Percentiles rank a stretch among this genome's conserved stretches.
Conservation (phyloP, 139 green algal genomes). For the Chlorella sp. region DNA sequence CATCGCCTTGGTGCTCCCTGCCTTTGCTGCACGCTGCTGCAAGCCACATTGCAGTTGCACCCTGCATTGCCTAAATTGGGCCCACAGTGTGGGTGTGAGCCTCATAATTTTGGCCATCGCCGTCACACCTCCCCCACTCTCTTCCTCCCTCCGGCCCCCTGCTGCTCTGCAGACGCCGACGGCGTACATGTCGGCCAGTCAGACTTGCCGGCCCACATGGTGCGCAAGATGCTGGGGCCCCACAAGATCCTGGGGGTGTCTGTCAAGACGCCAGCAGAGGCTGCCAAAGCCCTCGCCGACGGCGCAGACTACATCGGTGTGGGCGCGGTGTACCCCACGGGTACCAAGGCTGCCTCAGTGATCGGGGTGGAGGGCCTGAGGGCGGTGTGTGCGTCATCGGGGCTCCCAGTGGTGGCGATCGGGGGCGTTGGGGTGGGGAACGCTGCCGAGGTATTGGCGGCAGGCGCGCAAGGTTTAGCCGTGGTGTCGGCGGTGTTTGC, state of each 20-base stretch:
- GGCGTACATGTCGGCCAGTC: conserved; percentile 84
- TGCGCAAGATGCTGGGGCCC: conserved; percentile 46
- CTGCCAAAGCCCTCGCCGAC: conserved; percentile 25
- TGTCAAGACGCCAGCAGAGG: conserved; percentile 61
- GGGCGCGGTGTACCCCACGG: conserved; percentile 60
- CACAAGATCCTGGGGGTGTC: conserved; percentile 79
- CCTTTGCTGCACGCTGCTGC: too few species aligned
- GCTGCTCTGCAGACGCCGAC: too few species aligned
- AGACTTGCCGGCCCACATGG: conserved; percentile 60
- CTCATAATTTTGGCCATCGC: too few species aligned
- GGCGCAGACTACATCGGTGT: conserved; percentile 87
- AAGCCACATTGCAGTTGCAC: too few species aligned
- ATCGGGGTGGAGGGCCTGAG: conserved; percentile 67
- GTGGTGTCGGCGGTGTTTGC: too few species aligned
- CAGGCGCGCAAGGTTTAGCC: too few species aligned
- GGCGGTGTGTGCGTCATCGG: conserved; percentile 41
- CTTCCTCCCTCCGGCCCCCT: too few species aligned
- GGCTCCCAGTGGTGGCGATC: conserved; percentile 83
- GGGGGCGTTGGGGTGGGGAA: conserved; percentile 74
- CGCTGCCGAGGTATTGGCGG: too few species aligned
- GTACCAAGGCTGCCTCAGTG: conserved; percentile 72
- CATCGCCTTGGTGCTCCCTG: too few species aligned
- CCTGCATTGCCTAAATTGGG: too few species aligned
- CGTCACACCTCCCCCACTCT: too few species aligned
- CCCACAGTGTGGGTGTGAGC: too few species aligned